A percentile compares a stretch with the other conserved stretches of the same genome.
Evolutionary conservation across 2,329 filamentous ascomycete genomes (phyloP).

Genomic region (Fusarium equiseti): DNA sequence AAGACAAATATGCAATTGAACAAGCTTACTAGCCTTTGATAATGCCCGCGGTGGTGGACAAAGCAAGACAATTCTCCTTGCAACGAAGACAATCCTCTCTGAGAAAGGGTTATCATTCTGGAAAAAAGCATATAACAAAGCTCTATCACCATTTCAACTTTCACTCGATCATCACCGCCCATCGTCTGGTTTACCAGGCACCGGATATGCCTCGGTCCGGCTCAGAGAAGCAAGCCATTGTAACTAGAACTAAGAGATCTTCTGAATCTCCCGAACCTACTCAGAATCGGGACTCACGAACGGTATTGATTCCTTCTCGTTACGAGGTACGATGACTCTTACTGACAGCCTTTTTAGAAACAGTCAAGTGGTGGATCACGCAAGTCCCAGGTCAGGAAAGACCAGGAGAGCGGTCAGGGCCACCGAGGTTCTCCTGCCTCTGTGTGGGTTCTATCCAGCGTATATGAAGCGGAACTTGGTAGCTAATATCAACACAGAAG

Average conservation of each 20-base stretch:
- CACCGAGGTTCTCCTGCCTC: constrained; percentile 41
- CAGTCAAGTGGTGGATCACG: constrained; percentile 15
- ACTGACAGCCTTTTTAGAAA: constrained; percentile 17
- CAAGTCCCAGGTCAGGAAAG: constrained; percentile 27
- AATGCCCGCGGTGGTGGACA: constrained; percentile 48
- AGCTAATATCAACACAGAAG: constrained; percentile 10
- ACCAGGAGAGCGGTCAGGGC: constrained; percentile 44
- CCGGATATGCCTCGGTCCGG: constrained; percentile 46
- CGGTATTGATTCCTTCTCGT: constrained; percentile 1
- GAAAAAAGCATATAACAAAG: constrained; percentile 21
- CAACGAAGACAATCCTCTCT: constrained; percentile 22
- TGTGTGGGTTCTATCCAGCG: constrained; percentile 16
- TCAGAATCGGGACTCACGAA: constrained; percentile 8
- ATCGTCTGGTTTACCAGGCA: constrained; percentile 43
- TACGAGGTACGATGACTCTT: accelerated
- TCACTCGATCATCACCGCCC: constrained; percentile 29
- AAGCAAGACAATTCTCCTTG: constrained; percentile 45
- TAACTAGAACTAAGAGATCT: constrained; percentile 38
- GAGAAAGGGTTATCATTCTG: constrained; percentile 10
- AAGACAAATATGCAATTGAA: constrained; percentile 32
- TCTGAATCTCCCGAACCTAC: constrained; percentile 30
- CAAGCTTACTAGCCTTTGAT: constrained; percentile 30
- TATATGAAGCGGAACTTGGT: not conserved
- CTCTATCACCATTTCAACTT: constrained; percentile 27
- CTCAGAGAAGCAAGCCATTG: constrained; percentile 40